Base-by-base conservation (phyloP, 495 filamentous ascomycete genomes). In the Geopyxis carbonaria region DNA sequence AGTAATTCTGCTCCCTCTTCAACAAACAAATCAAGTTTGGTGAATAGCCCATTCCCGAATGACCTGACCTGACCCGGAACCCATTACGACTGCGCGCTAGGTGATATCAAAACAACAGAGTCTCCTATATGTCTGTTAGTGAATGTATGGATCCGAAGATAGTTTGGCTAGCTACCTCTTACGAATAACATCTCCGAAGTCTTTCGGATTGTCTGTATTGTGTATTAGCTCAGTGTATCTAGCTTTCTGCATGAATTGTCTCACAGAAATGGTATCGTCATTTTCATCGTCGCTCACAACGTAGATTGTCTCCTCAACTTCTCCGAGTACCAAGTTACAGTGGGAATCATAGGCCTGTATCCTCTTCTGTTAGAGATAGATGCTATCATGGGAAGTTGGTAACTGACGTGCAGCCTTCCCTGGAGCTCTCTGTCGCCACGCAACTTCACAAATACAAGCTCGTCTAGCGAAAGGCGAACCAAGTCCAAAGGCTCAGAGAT, bases 171-270 rank as follows among this genome's bases (percentile, higher is more conserved):
- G 70, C 38, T 58, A 92, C 87, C 89, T 78, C 89, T 66, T 19
- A 97, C 89, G 54, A 99, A 99, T n/a, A 99, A 63, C 89, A 95
- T 99, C 56, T 95, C 91, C 29, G 83, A 86, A 53, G 93, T 87
- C 61, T 91, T 92, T 59, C 84, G 89, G 40, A 85, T 74, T 8
- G 83, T 92, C 86, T 93, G 45, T n/a, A 24, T 9, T 24, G 38
- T 31, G 11, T 31, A 14, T 34, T 55, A 34, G 51, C 29, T 14
- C 24, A 36, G 22, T 46, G 35, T n/a, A n/a, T n/a, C n/a, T n/a
- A n/a, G n/a, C n/a, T n/a, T n/a, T n/a, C 14, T 57, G 57, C 9
- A 69, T 75, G 38, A 70, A n/a, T n/a, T n/a, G n/a, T n/a, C n/a
- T n/a, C n/a, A 82, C 65, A 56, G 65, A 68, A 31, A 73, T 58